These are phyloP conservation scores for Termitomyces sp. DNA, from an alignment of 768 basidiomycete genomes.

Conservation along the genomic window DNA sequence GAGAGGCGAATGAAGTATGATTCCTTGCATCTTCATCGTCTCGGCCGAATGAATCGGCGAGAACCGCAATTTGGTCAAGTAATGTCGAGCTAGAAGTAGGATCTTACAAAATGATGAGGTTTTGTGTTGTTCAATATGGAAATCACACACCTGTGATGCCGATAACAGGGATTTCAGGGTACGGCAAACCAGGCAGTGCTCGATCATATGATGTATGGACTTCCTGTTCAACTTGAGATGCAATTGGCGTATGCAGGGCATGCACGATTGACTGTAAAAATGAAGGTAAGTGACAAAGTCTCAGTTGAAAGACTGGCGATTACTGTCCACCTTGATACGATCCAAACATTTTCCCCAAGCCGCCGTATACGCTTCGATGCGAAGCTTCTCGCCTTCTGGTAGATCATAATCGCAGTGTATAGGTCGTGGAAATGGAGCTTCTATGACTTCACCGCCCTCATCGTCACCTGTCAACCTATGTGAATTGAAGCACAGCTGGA, in stretches of 20 bases:
- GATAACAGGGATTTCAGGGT: constrained; percentile 54
- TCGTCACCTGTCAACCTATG: background rate
- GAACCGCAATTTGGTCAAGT: constrained; percentile 35
- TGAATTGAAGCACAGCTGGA: background rate
- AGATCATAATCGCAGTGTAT: constrained; percentile 9
- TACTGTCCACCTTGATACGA: constrained; percentile 43
- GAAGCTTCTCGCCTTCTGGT: constrained; percentile 19
- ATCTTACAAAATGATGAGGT: constrained; percentile 19
- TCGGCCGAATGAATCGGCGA: constrained; percentile 24
- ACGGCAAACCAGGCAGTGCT: constrained; percentile 49
- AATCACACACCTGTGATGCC: constrained; percentile 43
- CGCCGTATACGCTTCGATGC: constrained; percentile 45
- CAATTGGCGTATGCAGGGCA: constrained; percentile 43
- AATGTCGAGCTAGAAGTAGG: constrained; percentile 40
- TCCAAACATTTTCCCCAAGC: constrained; percentile 58
- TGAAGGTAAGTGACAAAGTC: background rate
- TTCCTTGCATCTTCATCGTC: constrained; percentile 5
- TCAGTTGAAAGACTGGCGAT: background rate
- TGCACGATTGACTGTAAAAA: constrained; percentile 29
- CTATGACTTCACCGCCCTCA: constrained; percentile 1
- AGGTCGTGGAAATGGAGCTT: constrained; percentile 1
- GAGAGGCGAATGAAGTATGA: constrained; percentile 27
- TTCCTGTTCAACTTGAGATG: constrained; percentile 34
- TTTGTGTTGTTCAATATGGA: background rate
- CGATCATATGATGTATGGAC: constrained; percentile 39